Conservation (phyloP, 768 basidiomycete species). For the Suillus placidus region DNA sequence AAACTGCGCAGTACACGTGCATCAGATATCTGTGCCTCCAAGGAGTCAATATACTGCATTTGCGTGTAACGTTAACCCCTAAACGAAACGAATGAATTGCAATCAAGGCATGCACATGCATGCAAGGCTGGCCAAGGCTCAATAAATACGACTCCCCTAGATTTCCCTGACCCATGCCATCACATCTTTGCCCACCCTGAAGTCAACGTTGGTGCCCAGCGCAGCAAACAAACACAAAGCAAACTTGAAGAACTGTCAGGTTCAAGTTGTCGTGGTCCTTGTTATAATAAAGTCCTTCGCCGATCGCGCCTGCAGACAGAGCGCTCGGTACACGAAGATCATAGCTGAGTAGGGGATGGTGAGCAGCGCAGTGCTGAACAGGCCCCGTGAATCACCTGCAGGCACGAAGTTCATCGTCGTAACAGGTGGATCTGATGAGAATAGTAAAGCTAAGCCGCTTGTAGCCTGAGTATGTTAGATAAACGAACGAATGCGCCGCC, state of each 20-base stretch:
- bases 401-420: background rate
- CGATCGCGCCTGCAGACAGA: slow-evolving; percentile 62
- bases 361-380: slow-evolving; percentile 53
- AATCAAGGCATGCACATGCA: background rate
- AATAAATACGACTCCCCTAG: background rate
- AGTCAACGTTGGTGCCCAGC: slow-evolving; percentile 71
- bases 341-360: slow-evolving; percentile 84
- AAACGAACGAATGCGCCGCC: slow-evolving; percentile 7
- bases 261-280: slow-evolving; percentile 55
- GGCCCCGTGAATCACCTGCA: background rate
- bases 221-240: slow-evolving; percentile 66
- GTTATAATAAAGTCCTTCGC: slow-evolving; percentile 56
- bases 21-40: background rate
- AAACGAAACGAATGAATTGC: background rate
- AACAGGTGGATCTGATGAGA: background rate
- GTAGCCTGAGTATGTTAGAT: slow-evolving; percentile 44
- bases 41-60: background rate
- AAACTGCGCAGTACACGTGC: background rate
- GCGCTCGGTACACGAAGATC: slow-evolving; percentile 76
- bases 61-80: background rate
- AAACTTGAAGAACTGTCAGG: slow-evolving; percentile 75
- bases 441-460: slow-evolving; percentile 80
- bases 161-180: background rate
- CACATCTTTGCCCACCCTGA: slow-evolving; percentile 61
- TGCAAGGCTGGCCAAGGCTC: background rate